Base-by-base conservation (phyloP, 2,329 filamentous ascomycete genomes). In the Cadophora gregata region DNA sequence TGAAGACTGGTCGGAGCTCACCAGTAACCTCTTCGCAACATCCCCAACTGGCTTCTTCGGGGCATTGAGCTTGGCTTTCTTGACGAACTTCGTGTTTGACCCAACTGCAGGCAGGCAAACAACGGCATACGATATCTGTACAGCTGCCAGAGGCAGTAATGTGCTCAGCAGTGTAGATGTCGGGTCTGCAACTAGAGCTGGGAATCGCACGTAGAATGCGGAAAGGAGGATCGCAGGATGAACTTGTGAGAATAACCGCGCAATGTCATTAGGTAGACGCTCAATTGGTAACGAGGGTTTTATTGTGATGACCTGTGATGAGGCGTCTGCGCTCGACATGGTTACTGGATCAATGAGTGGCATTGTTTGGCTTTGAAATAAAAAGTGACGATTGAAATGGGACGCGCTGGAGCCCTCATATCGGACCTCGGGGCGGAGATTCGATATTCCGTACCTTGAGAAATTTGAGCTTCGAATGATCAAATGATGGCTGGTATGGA, bases 221-320 rank as follows among this genome's bases (percentile, higher is more conserved):
- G 84, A 84, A 33, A 92, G 83, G 33, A 96, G 82, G 12, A 93
- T 79, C 29, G 85, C 78, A 0, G 92, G 90, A 72, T 96, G 91
- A 24, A 88, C 78, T 74, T 92, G 84, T 14, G 89, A 86, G 75
- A 90, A 85, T 25, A 85, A 76, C 60, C 79, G 82, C 2, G 86
- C 83, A 24, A 81, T 69, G 21, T 75, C 70, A 0, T 69, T 75
- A 4, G 75, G 73, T 9, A 77, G 71, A 27, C 77, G 67, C 10
- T 77, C 75, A 29, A 74, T 70, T 66, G 75, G 72, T n/a, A 64
- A 56, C n/a, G 74, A 75, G 6, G 65, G 33, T 62, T 75, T 74
- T 3, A 61, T 14, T 38, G 66, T 66, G 27, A 62, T 62, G 19
- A 38, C 59, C 51, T 45, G 65, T 33, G 58, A 69, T 25, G 65